Percentiles rank a stretch among this genome's conserved stretches.
These are phyloP conservation scores for Cystobasidiopsis lactophilus DNA, from an alignment of 768 basidiomycete genomes.

Conservation along the genomic window DNA sequence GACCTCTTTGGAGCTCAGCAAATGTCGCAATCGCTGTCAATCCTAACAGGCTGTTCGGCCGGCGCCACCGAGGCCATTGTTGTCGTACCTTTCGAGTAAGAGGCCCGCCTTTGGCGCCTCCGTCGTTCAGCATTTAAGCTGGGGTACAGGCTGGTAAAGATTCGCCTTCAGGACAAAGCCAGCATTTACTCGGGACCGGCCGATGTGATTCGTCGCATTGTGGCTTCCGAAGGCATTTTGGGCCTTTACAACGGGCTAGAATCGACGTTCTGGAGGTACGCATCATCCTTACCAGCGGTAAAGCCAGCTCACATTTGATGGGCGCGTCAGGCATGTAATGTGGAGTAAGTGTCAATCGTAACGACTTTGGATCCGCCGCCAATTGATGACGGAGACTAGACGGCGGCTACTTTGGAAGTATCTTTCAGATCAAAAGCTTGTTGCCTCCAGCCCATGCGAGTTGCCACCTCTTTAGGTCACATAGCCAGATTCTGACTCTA, in stretches of 20 bases:
- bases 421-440: conserved; percentile 57
- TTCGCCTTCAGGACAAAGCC: conserved; percentile 78
- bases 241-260: conserved; percentile 91
- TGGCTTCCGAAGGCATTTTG: conserved; percentile 54
- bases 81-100: conserved; percentile 73
- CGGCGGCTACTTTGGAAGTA: conserved; percentile 75
- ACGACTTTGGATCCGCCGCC: background rate
- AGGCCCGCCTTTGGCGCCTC: background rate
- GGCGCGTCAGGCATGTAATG: conserved; percentile 3
- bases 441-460: conserved; percentile 68
- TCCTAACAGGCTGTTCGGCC: conserved; percentile 75
- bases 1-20: conserved; percentile 42
- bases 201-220: conserved; percentile 62
- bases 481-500: background rate
- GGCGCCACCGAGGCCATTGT: conserved; percentile 71
- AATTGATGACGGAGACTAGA: conserved; percentile 22
- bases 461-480: conserved; percentile 1
- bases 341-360: conserved; percentile 15
- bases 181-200: conserved; percentile 55
- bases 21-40: conserved; percentile 73
- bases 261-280: conserved; percentile 84
- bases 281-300: background rate
- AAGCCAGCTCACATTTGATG: background rate
- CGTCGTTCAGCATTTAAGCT: background rate
- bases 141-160: conserved; percentile 23